Conservation (phyloP, 1,139 yeast genomes). For the Suhomyces choctaworum region DNA sequence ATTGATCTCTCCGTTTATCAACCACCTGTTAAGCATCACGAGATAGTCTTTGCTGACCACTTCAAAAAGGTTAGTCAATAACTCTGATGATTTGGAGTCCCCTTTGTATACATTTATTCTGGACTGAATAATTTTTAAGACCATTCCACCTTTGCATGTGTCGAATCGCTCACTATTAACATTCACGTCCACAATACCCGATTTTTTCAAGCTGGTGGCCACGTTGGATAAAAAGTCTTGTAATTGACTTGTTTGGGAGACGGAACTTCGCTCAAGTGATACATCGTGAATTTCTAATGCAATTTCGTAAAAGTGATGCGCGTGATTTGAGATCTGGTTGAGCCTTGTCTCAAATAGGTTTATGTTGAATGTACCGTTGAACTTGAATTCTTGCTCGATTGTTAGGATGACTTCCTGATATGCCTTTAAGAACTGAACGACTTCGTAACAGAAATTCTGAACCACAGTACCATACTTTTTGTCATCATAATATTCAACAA, state of each 20-base stretch:
- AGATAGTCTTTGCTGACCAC: conserved; percentile 67
- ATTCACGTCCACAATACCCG: conserved; percentile 47
- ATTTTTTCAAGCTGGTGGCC: conserved; percentile 37
- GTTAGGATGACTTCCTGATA: conserved; percentile 53
- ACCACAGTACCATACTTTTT: conserved; percentile 66
- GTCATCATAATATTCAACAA: conserved; percentile 57
- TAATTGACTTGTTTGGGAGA: conserved; percentile 11
- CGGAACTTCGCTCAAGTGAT: conserved; percentile 23
- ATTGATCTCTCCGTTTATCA: conserved; percentile 66
- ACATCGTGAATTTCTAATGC: conserved; percentile 46
- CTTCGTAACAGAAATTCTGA: conserved; percentile 67
- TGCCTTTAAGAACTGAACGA: conserved; percentile 48
- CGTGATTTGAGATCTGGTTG: conserved; percentile 28
- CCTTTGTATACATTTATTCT: conserved; percentile 64
- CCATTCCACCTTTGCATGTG: conserved; percentile 67
- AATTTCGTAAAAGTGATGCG: conserved; percentile 62
- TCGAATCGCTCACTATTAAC: conserved; percentile 56
- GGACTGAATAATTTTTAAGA: conserved; percentile 61
- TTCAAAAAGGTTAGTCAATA: conserved; percentile 54
- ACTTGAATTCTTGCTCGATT: conserved; percentile 55
- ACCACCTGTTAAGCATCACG: conserved; percentile 73
- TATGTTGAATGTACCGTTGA: conserved; percentile 39
- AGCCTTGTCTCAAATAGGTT: conserved; percentile 35
- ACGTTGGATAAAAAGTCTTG: conserved; percentile 16
- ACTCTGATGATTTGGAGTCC: conserved; percentile 55